Evolutionary conservation across 2,329 filamentous ascomycete genomes (phyloP).

Genomic region (Acephala macrosclerotiorum): DNA sequence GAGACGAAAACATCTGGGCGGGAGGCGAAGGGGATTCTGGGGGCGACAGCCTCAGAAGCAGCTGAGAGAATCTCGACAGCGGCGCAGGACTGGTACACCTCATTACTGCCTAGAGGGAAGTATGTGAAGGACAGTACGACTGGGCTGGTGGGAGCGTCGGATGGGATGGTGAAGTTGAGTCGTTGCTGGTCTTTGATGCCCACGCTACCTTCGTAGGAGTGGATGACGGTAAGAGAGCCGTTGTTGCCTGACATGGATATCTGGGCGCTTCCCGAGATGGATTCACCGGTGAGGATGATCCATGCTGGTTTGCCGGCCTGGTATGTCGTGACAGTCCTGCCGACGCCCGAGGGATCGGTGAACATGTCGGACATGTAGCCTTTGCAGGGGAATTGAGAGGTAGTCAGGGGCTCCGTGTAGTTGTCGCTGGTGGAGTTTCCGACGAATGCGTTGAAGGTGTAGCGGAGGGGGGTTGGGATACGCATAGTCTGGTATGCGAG

Average conservation of each 20-base stretch:
- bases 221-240: background rate
- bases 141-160: background rate
- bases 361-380: background rate
- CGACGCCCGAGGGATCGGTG: slow-evolving; percentile 1
- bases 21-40: background rate
- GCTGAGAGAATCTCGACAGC: background rate
- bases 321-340: background rate
- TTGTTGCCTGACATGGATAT: slow-evolving; percentile 7
- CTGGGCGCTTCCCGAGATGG: background rate
- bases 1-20: slow-evolving; percentile 2
- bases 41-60: background rate
- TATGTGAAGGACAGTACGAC: background rate
- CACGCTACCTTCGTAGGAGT: slow-evolving; percentile 2
- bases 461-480: slow-evolving; percentile 7
- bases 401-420: slow-evolving; percentile 2
- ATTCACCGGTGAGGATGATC: background rate
- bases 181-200: background rate
- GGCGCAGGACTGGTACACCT: background rate
- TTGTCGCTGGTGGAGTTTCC: background rate
- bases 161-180: background rate
- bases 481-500: background rate
- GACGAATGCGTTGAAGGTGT: slow-evolving; percentile 7
- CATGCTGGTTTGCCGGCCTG: background rate
- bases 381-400: slow-evolving; percentile 9
- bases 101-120: background rate